phyloP scores from a whole-genome alignment of 345 rosid genomes.

The Conringia planisiliqua region DNA sequence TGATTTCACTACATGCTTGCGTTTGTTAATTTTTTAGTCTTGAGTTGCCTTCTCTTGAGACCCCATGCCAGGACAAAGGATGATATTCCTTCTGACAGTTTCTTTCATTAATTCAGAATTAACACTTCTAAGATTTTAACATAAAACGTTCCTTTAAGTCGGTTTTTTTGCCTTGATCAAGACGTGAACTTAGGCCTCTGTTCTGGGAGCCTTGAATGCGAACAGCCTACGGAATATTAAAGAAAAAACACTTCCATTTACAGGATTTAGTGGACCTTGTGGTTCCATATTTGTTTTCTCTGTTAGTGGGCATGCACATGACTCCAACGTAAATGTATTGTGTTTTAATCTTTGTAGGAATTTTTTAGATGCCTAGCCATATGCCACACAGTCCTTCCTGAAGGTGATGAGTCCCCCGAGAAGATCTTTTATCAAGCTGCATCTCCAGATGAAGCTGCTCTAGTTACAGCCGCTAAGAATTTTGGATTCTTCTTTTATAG shows the following conservation, averaged over 20 bases:
- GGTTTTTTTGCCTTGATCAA: too few relatives aligned
- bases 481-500: conserved; percentile 98
- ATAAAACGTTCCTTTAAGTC: too few relatives aligned
- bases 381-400: conserved; percentile 98
- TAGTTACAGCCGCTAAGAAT: conserved; percentile 95
- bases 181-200: too few relatives aligned
- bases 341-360: conserved; percentile 53
- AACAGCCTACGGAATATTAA: neutral
- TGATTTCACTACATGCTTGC: too few relatives aligned
- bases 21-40: too few relatives aligned
- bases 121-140: too few relatives aligned
- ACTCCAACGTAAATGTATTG: conserved; percentile 1
- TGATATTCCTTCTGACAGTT: too few relatives aligned
- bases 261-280: neutral
- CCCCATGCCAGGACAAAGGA: too few relatives aligned
- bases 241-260: neutral
- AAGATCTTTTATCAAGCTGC: conserved; percentile 96
- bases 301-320: neutral
- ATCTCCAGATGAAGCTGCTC: conserved; percentile 99
- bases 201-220: too few relatives aligned
- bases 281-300: neutral
- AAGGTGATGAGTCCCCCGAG: conserved; percentile 97
- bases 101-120: too few relatives aligned
- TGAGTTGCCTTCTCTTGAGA: too few relatives aligned
- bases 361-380: conserved; percentile 98